phyloP scores from a whole-genome alignment of 495 filamentous ascomycete genomes.

The Penicillium samsonianum region DNA sequence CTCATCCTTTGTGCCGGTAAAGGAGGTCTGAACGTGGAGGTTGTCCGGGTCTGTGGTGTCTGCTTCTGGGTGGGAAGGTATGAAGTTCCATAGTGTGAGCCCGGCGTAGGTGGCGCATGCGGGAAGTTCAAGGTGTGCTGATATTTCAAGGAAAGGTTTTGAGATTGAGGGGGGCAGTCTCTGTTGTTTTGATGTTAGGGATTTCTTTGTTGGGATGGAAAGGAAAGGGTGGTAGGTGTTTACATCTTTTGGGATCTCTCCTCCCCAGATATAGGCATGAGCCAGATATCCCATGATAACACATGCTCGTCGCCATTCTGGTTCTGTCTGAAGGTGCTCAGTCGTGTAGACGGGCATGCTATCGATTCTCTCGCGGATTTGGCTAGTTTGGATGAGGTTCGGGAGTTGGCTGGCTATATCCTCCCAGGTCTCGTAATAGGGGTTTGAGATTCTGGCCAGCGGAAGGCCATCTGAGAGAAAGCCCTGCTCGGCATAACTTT shows the following conservation, averaged over 20 bases:
- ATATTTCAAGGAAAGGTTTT: constrained; percentile 77
- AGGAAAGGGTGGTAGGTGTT: constrained; percentile 11
- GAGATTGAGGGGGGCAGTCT: constrained; percentile 79
- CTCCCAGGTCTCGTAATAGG: constrained; percentile 93
- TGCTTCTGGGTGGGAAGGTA: constrained; percentile 67
- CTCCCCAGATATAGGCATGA: constrained; percentile 95
- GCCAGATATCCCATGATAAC: constrained; percentile 80
- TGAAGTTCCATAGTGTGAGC: constrained; percentile 91
- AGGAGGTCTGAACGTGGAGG: constrained; percentile 75
- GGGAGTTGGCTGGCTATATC: constrained; percentile 73
- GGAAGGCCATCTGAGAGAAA: constrained; percentile 84
- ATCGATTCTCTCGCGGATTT: constrained; percentile 73
- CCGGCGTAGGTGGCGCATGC: constrained; percentile 93
- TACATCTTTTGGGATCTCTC: constrained; percentile 75
- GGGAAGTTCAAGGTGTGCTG: constrained; percentile 76
- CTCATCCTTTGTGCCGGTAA: constrained; percentile 91
- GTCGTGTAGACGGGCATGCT: constrained; percentile 77
- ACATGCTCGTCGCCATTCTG: constrained; percentile 92
- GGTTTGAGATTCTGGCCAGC: constrained; percentile 69
- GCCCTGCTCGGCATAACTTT: constrained; percentile 70
- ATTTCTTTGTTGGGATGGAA: background rate
- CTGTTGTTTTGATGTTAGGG: constrained; percentile 38
- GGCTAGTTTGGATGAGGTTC: constrained; percentile 69
- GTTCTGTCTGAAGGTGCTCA: constrained; percentile 67
- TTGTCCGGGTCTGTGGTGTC: constrained; percentile 81